Conservation (phyloP, 75 land plant genomes). For the Ceratopteris richardii region DNA sequence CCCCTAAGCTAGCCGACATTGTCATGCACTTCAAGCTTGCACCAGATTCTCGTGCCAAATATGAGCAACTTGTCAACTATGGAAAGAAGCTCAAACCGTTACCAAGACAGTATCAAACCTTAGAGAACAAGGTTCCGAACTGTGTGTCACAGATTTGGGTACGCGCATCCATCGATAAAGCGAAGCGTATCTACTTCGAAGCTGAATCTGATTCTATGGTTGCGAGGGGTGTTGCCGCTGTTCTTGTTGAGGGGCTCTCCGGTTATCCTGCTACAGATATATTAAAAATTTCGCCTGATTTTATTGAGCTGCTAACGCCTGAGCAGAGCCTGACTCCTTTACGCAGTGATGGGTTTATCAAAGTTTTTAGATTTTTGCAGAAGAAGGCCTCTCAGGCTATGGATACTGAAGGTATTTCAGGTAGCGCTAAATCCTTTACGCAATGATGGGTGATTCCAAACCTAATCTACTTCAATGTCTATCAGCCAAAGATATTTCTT, state of each 20-base stretch:
- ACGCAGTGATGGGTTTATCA: slow-evolving; percentile 79
- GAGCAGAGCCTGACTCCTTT: slow-evolving; percentile 78
- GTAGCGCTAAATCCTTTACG: no score
- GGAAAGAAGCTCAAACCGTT: slow-evolving; percentile 49
- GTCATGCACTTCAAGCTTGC: slow-evolving; percentile 57
- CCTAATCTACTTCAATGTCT: no score
- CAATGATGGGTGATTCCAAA: no score
- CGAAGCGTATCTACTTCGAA: slow-evolving; percentile 46
- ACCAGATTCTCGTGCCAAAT: slow-evolving; percentile 55
- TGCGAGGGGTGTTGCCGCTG: slow-evolving; percentile 83
- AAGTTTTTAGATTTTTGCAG: slow-evolving; percentile 84
- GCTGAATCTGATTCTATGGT: slow-evolving; percentile 78
- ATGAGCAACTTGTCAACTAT: slow-evolving; percentile 79
- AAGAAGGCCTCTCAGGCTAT: slow-evolving; percentile 49
- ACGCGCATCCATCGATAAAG: slow-evolving; percentile 40
- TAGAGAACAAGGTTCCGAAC: slow-evolving; percentile 61
- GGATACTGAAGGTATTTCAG: slow-evolving; percentile 3
- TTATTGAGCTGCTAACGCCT: slow-evolving; percentile 56
- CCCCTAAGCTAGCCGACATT: slow-evolving; percentile 61
- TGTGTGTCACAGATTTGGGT: slow-evolving; percentile 99
- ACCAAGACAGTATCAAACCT: slow-evolving; percentile 36
- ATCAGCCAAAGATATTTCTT: no score
- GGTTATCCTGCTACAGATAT: slow-evolving; percentile 41
- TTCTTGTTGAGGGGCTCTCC: slow-evolving; percentile 76
- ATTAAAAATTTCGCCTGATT: slow-evolving; percentile 51